These are phyloP conservation scores for Eutrema heterophyllum DNA, from an alignment of 345 rosid species.

Conservation along the genomic window DNA sequence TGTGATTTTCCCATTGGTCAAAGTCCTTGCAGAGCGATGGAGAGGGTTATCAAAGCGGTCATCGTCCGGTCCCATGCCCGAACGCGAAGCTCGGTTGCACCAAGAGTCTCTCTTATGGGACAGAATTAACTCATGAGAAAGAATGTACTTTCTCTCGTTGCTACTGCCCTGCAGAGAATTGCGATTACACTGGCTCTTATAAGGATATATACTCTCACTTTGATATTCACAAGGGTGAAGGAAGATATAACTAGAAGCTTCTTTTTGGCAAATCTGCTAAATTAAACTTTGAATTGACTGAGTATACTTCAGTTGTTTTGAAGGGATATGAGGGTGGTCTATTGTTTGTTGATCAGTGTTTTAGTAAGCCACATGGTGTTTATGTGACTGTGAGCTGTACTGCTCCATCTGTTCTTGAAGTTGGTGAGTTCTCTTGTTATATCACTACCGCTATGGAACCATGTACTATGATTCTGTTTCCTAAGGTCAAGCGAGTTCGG, in stretches of 20 bases:
- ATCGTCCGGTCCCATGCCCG: constrained; percentile 34
- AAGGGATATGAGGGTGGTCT: constrained; percentile 13
- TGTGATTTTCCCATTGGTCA: constrained; percentile 41
- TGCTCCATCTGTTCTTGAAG: neutral
- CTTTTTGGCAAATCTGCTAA: neutral
- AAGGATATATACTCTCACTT: constrained; percentile 35
- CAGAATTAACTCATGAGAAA: constrained; percentile 36
- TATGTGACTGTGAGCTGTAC: constrained; percentile 12
- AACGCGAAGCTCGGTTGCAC: constrained; percentile 40
- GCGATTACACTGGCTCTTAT: constrained; percentile 39
- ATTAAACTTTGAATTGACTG: neutral
- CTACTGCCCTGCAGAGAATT: constrained; percentile 39
- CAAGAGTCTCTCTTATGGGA: constrained; percentile 16
- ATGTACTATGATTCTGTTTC: neutral
- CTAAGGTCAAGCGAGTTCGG: neutral
- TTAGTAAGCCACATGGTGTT: constrained; percentile 17
- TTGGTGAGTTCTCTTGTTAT: neutral
- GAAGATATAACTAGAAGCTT: neutral
- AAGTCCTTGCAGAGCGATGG: constrained; percentile 47
- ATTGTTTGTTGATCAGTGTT: constrained; percentile 26
- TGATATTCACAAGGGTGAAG: neutral
- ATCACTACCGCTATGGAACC: neutral
- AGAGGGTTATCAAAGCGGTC: constrained; percentile 38
- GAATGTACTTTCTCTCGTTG: constrained; percentile 29
- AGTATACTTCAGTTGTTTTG: neutral